Base-by-base conservation (phyloP, 2,329 filamentous ascomycete genomes). In the Annulohypoxylon truncatum region DNA sequence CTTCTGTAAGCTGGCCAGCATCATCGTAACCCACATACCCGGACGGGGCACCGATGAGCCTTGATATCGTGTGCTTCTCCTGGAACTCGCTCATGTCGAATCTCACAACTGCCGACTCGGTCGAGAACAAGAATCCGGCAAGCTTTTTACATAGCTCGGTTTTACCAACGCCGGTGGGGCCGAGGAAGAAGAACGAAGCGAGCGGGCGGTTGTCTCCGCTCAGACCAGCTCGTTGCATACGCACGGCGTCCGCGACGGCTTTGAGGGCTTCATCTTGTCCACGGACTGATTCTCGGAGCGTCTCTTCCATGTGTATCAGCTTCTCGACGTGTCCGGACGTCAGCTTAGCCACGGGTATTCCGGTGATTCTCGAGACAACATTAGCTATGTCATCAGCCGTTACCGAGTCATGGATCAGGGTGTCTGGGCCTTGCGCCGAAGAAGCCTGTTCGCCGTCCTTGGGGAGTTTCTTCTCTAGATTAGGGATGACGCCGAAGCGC, bases 1-100 rank as follows among this genome's bases (percentile, higher is more conserved):
- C 94, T 80, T 99, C 96, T 0, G 96, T 98, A 9, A 99, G 85
- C 79, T 98, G 96, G 0, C 96, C 96, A 3, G 95, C 94, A 75
- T 98, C 96, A 48, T 99, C 96, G 76, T 98, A 98, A 8, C 96
- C 96, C 24, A 98, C 92, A 75, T 98, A 98, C 20, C 95, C 95
- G 4, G 96, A 95, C 0, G 96, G 96, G 2, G 92, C 92, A 46
- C 96, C 96, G 71, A 98, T 97, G 29, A 98, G 86, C 15, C 95
- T 88, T 26, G 93, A 97, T 60, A 98, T 92, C 2, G 96, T 98
- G 77, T 98, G 95, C 79, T 97, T 97, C 77, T 98, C 96, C 76
- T 97, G 94, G 78, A 97, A 98, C 76, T 99, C 96, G 73, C 90
- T 93, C 96, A 98, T 98, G 79, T 98, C 96, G 79, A 98, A 98